Conservation (phyloP, 306 rosid genomes). For the Lithocarpus polystachyus region DNA sequence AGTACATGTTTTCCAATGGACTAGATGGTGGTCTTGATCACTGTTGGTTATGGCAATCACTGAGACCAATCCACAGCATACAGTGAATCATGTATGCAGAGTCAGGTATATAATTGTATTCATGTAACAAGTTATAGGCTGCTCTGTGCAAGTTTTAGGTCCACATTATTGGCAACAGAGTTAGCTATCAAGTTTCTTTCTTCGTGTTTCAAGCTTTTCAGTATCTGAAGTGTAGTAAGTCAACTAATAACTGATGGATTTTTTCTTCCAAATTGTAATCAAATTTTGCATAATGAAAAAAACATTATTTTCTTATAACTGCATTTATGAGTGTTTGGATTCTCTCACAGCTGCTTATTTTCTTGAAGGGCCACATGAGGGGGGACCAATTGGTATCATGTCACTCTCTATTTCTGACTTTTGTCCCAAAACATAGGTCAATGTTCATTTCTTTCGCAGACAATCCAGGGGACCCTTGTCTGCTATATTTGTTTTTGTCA, state of each 20-base stretch:
- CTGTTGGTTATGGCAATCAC: no score
- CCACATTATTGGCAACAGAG: neutral
- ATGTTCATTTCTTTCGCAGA: slow-evolving; percentile 69
- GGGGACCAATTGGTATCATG: slow-evolving; percentile 80
- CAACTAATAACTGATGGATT: no score
- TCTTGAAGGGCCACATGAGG: slow-evolving; percentile 51
- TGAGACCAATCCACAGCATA: no score
- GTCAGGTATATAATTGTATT: no score
- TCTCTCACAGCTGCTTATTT: slow-evolving; percentile 50
- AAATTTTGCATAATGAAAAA: slow-evolving; percentile 33
- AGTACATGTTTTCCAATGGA: no score
- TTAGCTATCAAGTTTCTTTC: neutral
- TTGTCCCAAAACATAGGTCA: slow-evolving; percentile 55
- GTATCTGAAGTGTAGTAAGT: no score
- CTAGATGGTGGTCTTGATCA: no score
- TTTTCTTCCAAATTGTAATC: no score
- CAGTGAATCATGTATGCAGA: no score
- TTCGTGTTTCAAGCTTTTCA: no score
- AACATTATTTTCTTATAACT: slow-evolving; percentile 49
- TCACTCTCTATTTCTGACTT: slow-evolving; percentile 61
- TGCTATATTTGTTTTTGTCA: slow-evolving; percentile 18
- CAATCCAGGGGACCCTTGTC: slow-evolving; percentile 74
- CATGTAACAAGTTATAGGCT: neutral
- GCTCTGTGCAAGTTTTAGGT: neutral
- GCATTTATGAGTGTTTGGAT: slow-evolving; percentile 66